Base-by-base conservation (phyloP, 129 eudicot genomes). In the Lonicera japonica region DNA sequence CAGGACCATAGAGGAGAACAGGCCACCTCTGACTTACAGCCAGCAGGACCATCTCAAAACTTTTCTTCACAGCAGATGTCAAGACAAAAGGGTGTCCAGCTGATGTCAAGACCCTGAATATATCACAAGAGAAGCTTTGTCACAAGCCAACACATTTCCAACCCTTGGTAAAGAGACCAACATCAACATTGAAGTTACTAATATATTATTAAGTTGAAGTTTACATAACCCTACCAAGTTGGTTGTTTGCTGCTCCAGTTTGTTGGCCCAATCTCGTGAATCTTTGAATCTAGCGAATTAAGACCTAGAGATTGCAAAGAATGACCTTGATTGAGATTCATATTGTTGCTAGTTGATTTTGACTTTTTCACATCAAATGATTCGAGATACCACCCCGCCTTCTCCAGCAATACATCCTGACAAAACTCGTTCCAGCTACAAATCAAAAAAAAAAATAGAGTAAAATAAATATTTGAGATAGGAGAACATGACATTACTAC, bases 1-100 rank as follows among this genome's bases (percentile, higher is more conserved):
- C 80, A 25, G 95, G 86, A 70, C 99, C 99, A 67, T 88, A 82
- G 18, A 92, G 84, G 76, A 92, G 99, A 84, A 92, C 91, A 69
- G 99, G 99, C 95, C 99, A 85, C 73, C 85, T 88, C 69, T 92
- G 96, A 75, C 75, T 85, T 68, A 88, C 89, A n/a, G 96, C 96
- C 75, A 88, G 62, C 60, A 65, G 59, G 47, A 81, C 95, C 95
- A 89, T 94, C 81, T 94, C 96, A 79, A 75, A 88, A 73, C 99
- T 79, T 70, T 66, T 88, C 76, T 71, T 73, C 71, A 94, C 57
- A 54, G 89, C 74, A 25, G 83, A 73, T 29, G 99, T 94, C 79
- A 88, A 21, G 54, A 94, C 72, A 73, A 94, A 94, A 60, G 91
- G 95, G 18, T 53, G 68, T 61, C 77, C 80, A 43, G 66, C 43